Conservation (phyloP, 2,329 filamentous ascomycete species). For the Colletotrichum lupini region DNA sequence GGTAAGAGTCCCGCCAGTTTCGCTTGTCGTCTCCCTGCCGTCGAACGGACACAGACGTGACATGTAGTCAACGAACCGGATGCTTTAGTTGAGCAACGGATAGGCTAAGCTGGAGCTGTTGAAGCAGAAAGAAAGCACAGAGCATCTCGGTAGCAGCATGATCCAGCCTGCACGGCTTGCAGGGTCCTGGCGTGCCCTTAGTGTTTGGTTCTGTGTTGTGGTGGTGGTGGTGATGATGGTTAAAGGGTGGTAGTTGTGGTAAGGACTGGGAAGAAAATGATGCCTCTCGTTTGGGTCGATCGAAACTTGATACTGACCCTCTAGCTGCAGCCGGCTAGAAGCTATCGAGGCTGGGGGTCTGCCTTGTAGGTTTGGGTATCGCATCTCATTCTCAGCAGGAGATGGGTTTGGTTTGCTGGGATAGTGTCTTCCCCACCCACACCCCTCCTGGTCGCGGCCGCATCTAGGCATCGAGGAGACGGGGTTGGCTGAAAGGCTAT, state of each 20-base stretch:
- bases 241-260: background rate
- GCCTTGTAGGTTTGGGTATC: background rate
- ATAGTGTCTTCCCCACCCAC: background rate
- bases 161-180: background rate
- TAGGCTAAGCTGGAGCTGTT: background rate
- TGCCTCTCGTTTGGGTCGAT: background rate
- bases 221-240: background rate
- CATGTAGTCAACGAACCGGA: background rate
- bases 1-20: conserved; percentile 5
- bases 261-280: background rate
- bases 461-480: background rate
- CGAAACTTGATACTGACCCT: conserved; percentile 2
- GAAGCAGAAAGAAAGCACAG: background rate
- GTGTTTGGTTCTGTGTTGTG: background rate
- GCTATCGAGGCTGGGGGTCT: background rate
- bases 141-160: background rate
- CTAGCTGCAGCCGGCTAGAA: background rate
- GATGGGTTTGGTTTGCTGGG: background rate
- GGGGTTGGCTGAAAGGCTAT: conserved; percentile 8
- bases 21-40: background rate
- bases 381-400: background rate
- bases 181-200: background rate
- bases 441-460: background rate
- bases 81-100: background rate
- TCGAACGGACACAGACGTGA: background rate